Percentiles rank a stretch among this genome's conserved stretches.
These are phyloP conservation scores for Starmerella floricola DNA, from an alignment of 805 yeast species.

Conservation along the genomic window DNA sequence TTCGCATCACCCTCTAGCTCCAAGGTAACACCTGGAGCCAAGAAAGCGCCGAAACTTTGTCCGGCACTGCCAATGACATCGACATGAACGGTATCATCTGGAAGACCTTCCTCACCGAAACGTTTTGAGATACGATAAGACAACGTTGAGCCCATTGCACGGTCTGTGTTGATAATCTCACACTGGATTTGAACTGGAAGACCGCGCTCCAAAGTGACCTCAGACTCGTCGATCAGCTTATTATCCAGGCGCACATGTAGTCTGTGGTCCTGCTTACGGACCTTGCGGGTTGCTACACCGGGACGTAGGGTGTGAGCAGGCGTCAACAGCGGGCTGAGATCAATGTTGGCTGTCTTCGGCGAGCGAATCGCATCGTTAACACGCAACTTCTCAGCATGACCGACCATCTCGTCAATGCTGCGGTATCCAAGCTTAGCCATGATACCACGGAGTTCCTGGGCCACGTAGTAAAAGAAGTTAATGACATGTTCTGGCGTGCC, in stretches of 20 bases:
- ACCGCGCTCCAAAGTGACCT: conserved; percentile 90
- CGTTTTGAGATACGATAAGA: conserved; percentile 87
- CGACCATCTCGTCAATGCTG: conserved; percentile 95
- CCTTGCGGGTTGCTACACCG: conserved; percentile 87
- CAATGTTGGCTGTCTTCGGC: conserved; percentile 83
- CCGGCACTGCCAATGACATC: conserved; percentile 90
- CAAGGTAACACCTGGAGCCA: conserved; percentile 90
- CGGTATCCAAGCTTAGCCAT: conserved; percentile 96
- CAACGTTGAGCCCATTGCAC: conserved; percentile 89
- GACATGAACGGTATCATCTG: conserved; percentile 92
- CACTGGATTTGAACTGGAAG: conserved; percentile 90
- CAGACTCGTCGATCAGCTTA: conserved; percentile 92
- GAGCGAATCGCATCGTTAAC: conserved; percentile 77
- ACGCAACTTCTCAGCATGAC: conserved; percentile 80
- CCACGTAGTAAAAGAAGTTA: conserved; percentile 89
- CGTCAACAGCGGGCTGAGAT: conserved; percentile 82
- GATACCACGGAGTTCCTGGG: conserved; percentile 79
- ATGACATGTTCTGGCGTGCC: conserved; percentile 98
- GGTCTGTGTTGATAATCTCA: conserved; percentile 87
- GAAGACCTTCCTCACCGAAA: conserved; percentile 87
- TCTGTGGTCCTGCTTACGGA: conserved; percentile 86
- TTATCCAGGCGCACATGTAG: conserved; percentile 88
- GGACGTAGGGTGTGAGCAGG: conserved; percentile 96
- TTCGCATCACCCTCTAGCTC: conserved; percentile 96
- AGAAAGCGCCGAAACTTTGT: conserved; percentile 95